Conservation (phyloP, 305 asterid genomes). For the Lippia alba region DNA sequence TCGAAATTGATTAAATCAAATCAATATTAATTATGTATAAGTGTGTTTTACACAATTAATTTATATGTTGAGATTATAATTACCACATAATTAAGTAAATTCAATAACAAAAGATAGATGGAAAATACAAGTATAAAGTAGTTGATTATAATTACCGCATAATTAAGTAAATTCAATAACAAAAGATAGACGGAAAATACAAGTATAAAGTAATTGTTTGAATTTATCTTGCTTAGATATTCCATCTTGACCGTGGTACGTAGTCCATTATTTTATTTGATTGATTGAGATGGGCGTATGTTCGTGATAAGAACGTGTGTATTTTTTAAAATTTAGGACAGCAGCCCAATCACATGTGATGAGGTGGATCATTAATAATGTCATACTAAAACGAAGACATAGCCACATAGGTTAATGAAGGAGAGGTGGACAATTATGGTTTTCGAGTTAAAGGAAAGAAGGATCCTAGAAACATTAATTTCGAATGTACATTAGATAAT, state of each 20-base stretch:
- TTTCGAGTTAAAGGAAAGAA: constrained; percentile 9
- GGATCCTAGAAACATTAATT: background rate
- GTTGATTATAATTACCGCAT: no score
- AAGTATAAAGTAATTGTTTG: no score
- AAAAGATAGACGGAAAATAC: no score
- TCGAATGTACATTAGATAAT: no score
- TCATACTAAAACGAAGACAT: background rate
- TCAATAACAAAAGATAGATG: no score
- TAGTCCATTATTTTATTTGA: background rate
- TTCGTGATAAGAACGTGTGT: constrained; percentile 20
- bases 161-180: no score
- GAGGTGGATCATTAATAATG: background rate
- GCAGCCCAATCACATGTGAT: constrained; percentile 18
- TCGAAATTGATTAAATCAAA: no score
- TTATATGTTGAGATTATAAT: no score
- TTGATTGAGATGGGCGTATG: background rate
- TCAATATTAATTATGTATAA: no score
- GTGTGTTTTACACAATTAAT: no score
- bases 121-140: no score
- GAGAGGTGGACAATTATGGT: constrained; percentile 22
- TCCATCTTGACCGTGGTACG: background rate
- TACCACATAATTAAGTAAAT: no score
- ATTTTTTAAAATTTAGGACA: background rate
- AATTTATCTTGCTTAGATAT: background rate
- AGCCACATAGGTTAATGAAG: constrained; percentile 12